Evolutionary conservation across 1,284 basidiomycete species (phyloP).

Genomic region (Stygiomarasmius scandens): DNA sequence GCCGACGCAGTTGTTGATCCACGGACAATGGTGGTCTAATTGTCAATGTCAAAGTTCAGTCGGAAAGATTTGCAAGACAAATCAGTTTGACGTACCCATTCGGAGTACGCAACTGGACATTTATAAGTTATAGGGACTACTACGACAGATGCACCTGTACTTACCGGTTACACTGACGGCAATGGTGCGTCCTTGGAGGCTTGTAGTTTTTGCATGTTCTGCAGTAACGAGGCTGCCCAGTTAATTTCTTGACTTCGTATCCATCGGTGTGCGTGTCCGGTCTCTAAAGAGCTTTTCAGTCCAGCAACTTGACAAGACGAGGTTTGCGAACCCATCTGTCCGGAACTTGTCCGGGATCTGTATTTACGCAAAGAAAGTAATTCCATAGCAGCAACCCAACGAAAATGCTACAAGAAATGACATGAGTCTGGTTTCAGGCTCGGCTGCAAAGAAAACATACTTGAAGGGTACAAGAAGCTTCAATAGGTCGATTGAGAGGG

Average conservation of each 20-base stretch:
- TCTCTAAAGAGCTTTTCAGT: constrained; percentile 47
- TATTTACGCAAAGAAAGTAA: constrained; percentile 80
- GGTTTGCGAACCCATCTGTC: constrained; percentile 67
- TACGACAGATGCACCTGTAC: constrained; percentile 17
- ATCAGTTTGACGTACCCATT: constrained; percentile 60
- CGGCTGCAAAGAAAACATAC: constrained; percentile 47
- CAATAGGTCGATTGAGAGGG: constrained; percentile 71
- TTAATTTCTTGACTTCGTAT: constrained; percentile 86
- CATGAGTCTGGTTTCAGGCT: constrained; percentile 9
- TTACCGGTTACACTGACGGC: constrained; percentile 80
- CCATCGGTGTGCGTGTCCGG: constrained; percentile 75
- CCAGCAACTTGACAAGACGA: constrained; percentile 1
- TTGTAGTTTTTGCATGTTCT: constrained; percentile 77
- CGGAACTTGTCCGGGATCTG: constrained; percentile 86
- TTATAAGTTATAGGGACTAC: neutral
- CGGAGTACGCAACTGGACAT: constrained; percentile 70
- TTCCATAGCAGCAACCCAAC: constrained; percentile 84
- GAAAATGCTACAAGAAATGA: constrained; percentile 56
- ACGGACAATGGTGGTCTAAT: constrained; percentile 90
- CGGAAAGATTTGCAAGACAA: neutral
- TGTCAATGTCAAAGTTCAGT: neutral
- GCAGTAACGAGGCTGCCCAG: constrained; percentile 80
- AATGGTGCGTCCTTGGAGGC: constrained; percentile 86
- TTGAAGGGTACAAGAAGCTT: constrained; percentile 86
- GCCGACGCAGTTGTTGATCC: constrained; percentile 91